Percentiles rank a stretch among this genome's conserved stretches.
These are phyloP conservation scores for Xylaria sp. DNA, from an alignment of 2,329 filamentous ascomycete species.

Conservation along the genomic window DNA sequence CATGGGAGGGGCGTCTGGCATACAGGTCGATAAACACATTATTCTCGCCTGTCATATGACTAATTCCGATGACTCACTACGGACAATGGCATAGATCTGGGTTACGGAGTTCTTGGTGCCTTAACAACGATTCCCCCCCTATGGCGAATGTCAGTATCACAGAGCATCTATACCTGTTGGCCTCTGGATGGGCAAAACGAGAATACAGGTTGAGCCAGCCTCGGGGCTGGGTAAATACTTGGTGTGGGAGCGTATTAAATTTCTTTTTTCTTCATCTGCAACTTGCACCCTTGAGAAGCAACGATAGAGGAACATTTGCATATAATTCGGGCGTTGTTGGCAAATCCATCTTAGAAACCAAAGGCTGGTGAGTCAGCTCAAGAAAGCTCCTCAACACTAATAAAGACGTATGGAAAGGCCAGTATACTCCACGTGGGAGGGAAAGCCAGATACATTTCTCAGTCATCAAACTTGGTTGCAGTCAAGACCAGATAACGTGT, in stretches of 20 bases:
- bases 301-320: conserved; percentile 44
- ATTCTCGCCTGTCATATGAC: conserved; percentile 24
- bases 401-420: conserved; percentile 28
- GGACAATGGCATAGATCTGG: conserved; percentile 49
- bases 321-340: conserved; percentile 47
- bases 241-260: conserved; percentile 22
- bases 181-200: conserved; percentile 15
- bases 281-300: conserved; percentile 31
- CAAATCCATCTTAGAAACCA: conserved; percentile 45
- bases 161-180: conserved; percentile 34
- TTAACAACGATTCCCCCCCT: conserved; percentile 36
- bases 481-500: conserved; percentile 6
- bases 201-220: conserved; percentile 20
- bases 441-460: conserved; percentile 18
- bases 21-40: conserved; percentile 23
- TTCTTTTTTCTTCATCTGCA: conserved; percentile 23
- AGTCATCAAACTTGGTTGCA: conserved; percentile 10
- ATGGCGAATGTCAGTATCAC: conserved; percentile 8
- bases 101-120: conserved; percentile 47
- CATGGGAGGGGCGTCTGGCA: conserved; percentile 28
- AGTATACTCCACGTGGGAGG: conserved; percentile 9
- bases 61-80: conserved; percentile 36
- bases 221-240: conserved; percentile 17
- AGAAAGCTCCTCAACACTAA: conserved; percentile 34
- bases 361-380: conserved; percentile 36